Evolutionary conservation across 345 rosid genomes (phyloP), one percentile per base, ranked within the genome.

Genomic region (Corchorus capsularis): DNA sequence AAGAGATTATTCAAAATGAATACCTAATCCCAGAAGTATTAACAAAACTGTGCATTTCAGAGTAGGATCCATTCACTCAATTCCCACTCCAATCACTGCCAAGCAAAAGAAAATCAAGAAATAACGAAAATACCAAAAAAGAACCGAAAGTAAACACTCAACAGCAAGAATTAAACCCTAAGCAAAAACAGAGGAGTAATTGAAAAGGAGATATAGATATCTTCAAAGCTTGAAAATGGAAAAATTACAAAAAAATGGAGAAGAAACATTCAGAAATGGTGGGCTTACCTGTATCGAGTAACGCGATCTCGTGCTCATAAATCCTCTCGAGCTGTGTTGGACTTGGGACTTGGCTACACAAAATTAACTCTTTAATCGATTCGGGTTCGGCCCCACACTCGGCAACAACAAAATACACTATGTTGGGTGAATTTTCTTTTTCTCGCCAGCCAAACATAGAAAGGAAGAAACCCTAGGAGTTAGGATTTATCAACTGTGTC

Each of bases 271-370:
- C 43, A 37, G 53, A 54, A 19, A 20, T 15, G 53, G 60, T 68
- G 80, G 65, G 83, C 75, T 27, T 81, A 88, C 94, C 87, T 76
- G 87, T 80, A 81, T 80, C 78, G 84, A 81, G 82, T 72, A 81
- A 63, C 84, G 87, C 80, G 87, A 89, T 86, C 94, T 89, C 88
- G 97, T 87, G 96, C 89, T 91, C 94, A 87, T 92, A 87, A 94
- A 92, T 75, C 72, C 75, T 53, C 76, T 74, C 79, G 81, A 79
- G 60, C 79, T 50, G 61, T 79, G 87, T 70, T 78, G 27, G 27
- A 27, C 27, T 27, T 27, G 74, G 84, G 79, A 69, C 79, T 78
- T 69, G 56, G 19, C 47, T 72, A 79, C 80, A 77, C 92, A 83
- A 20, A 6, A 6, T 32, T 69, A 67, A 7, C 80, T 56, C 79